Evolutionary conservation across 2,329 filamentous ascomycete species (phyloP), one percentile per base, ranked within the genome.

Genomic region (Ophiocordyceps australis): DNA sequence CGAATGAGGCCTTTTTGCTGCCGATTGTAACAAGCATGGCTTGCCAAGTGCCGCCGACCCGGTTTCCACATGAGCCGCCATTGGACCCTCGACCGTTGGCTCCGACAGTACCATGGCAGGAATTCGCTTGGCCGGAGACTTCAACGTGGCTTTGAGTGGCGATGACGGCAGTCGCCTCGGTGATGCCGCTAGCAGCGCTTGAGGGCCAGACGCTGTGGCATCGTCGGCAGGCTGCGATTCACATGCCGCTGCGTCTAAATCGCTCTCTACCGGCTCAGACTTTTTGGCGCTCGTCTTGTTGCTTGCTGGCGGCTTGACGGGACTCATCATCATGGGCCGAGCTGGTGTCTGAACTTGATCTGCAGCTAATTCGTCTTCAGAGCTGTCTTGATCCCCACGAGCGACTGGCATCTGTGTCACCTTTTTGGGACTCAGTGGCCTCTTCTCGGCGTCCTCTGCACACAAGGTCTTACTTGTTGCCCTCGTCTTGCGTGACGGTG

Each of bases 401-500:
- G 40, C 53, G 32, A 54, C 35, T 25, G 57, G 52, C 36, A 73
- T 52, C 49, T 72, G 65, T 21, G 65, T 66, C 36, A 66, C 59
- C 55, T 74, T 75, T 54, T 65, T 73, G 49, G 67, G 68, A 48
- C 67, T 73, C 27, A 74, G 50, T 18, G 69, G 67, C 29, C 56
- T 57, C 34, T 57, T 58, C 21, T 52, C 43, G 11, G 12, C 24
- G 5, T 14, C 20, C 8, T 26, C 26, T 7, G 29, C n/a, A 28
- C 47, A 44, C 29, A 51, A 34, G n/a, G 38, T 28, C 34, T 40
- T 47, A 32, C 49, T 38, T 28, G 43, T 41, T 11, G 47, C 43
- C 28, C n/a, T n/a, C n/a, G n/a, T n/a, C n/a, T n/a, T n/a, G n/a
- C 46, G 13, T 7, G 22, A 48, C 14, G 52, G 51, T 15, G 44